Evolutionary conservation across 129 eudicot genomes (phyloP).

Genomic region (Pittosporum tobira): DNA sequence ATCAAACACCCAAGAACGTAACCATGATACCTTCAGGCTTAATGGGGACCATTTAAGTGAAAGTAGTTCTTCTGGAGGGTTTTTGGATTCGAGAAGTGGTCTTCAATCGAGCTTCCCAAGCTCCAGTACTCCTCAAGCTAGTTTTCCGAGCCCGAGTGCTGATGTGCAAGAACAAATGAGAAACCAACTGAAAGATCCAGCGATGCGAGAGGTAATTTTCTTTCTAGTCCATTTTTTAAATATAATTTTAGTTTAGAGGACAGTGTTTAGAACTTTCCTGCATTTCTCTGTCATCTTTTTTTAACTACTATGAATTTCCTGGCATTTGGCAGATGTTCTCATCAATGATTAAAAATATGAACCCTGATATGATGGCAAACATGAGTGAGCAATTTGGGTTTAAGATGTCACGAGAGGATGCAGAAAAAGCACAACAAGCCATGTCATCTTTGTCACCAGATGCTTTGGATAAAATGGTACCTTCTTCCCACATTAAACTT

Average conservation of each 20-base stretch:
- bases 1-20: conserved; percentile 25
- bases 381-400: conserved; percentile 92
- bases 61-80: conserved; percentile 38
- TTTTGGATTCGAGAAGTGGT: conserved; percentile 34
- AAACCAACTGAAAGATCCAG: conserved; percentile 86
- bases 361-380: conserved; percentile 96
- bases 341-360: conserved; percentile 90
- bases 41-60: conserved; percentile 30
- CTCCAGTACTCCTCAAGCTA: conserved; percentile 39
- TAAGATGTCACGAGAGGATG: conserved; percentile 84
- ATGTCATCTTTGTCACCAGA: conserved; percentile 96
- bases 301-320: neutral
- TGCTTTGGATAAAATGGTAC: conserved; percentile 76
- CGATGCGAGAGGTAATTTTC: conserved; percentile 72
- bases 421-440: conserved; percentile 92
- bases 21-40: conserved; percentile 17
- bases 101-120: conserved; percentile 5
- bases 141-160: conserved; percentile 48
- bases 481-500: neutral
- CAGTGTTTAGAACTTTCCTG: too few relatives aligned
- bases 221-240: neutral
- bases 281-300: neutral
- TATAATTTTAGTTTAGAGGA: neutral
- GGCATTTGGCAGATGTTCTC: conserved; percentile 69
- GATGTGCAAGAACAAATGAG: conserved; percentile 75